Evolutionary conservation across 2,329 filamentous ascomycete species (phyloP), one percentile per base, ranked within the genome.

Genomic region (Cadophora malorum): DNA sequence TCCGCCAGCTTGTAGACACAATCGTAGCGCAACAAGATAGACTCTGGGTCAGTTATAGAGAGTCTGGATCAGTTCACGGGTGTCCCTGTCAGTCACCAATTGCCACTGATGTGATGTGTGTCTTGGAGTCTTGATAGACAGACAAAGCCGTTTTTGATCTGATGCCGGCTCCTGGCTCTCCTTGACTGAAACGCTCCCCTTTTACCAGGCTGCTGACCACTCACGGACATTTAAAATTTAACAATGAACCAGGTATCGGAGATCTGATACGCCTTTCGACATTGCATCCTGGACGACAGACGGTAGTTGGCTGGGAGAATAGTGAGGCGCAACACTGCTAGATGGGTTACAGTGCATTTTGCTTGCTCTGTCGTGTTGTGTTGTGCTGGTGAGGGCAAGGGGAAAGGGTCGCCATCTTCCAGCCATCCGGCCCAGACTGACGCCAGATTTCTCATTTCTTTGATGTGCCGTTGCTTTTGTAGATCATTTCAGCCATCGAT

Each of bases 241-340:
- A 66, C 35, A 63, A 49, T 62, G 41, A 50, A 62, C 59, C 60
- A 64, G 52, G 64, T 58, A 52, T 67, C 59, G 63, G 66, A 68
- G 70, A 70, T 70, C 67, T 68, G 65, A 71, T 66, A 68, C 70
- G 62, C 63, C 63, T 67, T 70, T 69, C 61, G 60, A 55, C 41
- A 56, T 66, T n/a, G n/a, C 47, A 68, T 63, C 67, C 67, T 69
- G 23, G 63, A 45, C 66, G 68, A 63, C 10, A 16, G 45, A 47
- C 62, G 62, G 50, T 67, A 12, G 56, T 23, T 59, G 35, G 31
- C 58, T 61, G 28, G 45, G 21, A 49, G 16, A 49, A 21, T 21
- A n/a, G 45, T 21, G 45, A 49, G 45, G 45, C 45, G 21, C 45
- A 49, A 49, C 19, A 49, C 45, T 49, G 45, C 45, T 49, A 3